Base-by-base conservation (phyloP, 257 asterid species). In the Voacanga thouarsii region DNA sequence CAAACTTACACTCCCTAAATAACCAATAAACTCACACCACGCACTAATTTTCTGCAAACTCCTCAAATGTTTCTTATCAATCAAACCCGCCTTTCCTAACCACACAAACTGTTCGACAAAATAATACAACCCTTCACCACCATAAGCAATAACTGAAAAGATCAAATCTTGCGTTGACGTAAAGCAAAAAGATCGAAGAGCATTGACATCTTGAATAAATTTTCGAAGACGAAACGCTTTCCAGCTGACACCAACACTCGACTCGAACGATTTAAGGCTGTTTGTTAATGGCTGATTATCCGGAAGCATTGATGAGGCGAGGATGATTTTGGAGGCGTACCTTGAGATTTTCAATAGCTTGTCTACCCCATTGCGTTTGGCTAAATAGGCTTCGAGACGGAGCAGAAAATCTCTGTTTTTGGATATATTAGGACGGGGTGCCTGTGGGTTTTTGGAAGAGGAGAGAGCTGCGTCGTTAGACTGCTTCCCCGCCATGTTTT, bases 211-310 rank as follows among this genome's bases (percentile, higher is more conserved):
- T 53, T 94, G 99, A n/a, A 94, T 47, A 84, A 94, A 94, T 71
- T 94, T 94, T n/a, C 99, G 97, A 3, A 94, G 79, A 2, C 97
- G 96, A 81, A 94, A 94, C 76, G 97, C 99, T 79, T 92, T 92
- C 43, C 99, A 97, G 84, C 94, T 91, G 65, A 91, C 66, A 12
- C 99, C 99, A 75, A 93, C 89, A 83, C 91, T 90, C 0, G 99
- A 91, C 67, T 96, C 98, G 88, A 96, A 96, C 67, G 97, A 87
- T 72, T 86, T 83, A 56, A 95, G 91, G 84, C 96, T 96, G 56
- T 72, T 60, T 56, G 82, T 12, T 44, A 88, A 75, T 39, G 90
- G 83, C 0, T 68, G 57, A 75, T 76, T 37, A 0, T 69, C 80
- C 1, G 82, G 78, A 71, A 87, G 74, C 75, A 89, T 33, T 47